phyloP scores from a whole-genome alignment of 2,329 filamentous ascomycete species.

The Scleromitrula shiraiana region DNA sequence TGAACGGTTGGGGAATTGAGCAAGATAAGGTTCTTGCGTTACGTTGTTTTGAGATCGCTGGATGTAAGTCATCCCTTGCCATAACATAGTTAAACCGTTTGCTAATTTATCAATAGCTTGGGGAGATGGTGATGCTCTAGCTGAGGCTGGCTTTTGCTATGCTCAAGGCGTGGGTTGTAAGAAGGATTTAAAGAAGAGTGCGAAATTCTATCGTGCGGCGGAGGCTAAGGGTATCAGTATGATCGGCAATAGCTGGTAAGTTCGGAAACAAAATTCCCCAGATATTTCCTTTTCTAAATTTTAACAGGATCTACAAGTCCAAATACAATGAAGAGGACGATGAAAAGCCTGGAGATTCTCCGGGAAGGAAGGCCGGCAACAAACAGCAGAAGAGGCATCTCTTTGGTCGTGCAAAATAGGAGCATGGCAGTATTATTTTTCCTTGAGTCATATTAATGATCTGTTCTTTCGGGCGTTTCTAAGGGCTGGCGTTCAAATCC shows the following conservation, averaged over 20 bases:
- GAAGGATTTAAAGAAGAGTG: conserved; percentile 92
- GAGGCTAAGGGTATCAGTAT: conserved; percentile 93
- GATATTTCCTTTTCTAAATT: background rate
- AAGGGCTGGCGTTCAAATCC: background rate
- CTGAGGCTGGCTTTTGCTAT: conserved; percentile 94
- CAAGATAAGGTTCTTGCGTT: conserved; percentile 84
- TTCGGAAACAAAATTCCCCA: conserved; percentile 26
- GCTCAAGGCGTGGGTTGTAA: conserved; percentile 88
- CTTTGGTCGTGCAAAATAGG: conserved; percentile 41
- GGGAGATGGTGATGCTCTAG: conserved; percentile 90
- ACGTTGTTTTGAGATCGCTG: conserved; percentile 93
- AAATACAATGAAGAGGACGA: conserved; percentile 71
- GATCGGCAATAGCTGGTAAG: conserved; percentile 96
- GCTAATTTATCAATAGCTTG: conserved; percentile 47
- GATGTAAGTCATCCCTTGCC: conserved; percentile 47
- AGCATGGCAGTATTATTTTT: background rate
- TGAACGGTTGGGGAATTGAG: conserved; percentile 96
- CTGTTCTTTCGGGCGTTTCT: background rate
- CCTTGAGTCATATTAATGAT: background rate
- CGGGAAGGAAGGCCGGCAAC: conserved; percentile 35
- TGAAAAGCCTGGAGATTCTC: conserved; percentile 20
- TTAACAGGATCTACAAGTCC: conserved; percentile 81
- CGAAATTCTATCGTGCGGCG: conserved; percentile 81
- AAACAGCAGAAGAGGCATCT: conserved; percentile 70
- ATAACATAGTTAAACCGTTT: background rate